A percentile compares a stretch with the other conserved stretches of the same genome.
phyloP scores from a whole-genome alignment of 2,329 filamentous ascomycete species.

The Neurospora sp. region DNA sequence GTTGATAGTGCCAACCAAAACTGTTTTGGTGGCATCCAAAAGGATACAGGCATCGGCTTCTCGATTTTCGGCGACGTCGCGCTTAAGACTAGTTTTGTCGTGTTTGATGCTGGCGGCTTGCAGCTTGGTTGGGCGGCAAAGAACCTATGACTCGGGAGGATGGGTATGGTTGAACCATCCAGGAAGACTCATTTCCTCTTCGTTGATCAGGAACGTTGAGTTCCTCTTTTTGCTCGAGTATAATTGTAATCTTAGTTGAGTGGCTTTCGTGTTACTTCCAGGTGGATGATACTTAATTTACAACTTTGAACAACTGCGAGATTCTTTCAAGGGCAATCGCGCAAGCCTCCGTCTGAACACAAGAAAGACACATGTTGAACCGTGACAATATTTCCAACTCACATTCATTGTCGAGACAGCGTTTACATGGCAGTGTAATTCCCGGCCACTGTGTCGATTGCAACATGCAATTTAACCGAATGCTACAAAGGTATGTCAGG shows the following conservation, averaged over 20 bases:
- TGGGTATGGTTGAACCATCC: neutral
- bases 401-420: neutral
- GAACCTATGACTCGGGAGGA: neutral
- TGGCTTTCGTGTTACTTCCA: neutral
- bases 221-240: neutral
- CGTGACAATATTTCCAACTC: neutral
- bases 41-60: conserved; percentile 11
- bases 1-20: conserved; percentile 25
- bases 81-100: conserved; percentile 17
- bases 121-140: conserved; percentile 15
- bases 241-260: neutral
- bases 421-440: neutral
- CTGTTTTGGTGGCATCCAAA: conserved; percentile 60
- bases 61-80: conserved; percentile 17
- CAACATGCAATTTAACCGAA: neutral
- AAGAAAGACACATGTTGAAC: neutral
- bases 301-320: neutral
- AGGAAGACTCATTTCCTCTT: neutral
- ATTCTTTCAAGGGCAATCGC: neutral
- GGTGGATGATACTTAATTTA: neutral
- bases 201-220: neutral
- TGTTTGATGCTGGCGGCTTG: conserved; percentile 12
- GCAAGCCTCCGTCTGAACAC: neutral
- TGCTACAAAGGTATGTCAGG: neutral
- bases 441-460: neutral